Base-by-base conservation (phyloP, 2,329 filamentous ascomycete genomes). In the Magnaporthiopsis incrustans region DNA sequence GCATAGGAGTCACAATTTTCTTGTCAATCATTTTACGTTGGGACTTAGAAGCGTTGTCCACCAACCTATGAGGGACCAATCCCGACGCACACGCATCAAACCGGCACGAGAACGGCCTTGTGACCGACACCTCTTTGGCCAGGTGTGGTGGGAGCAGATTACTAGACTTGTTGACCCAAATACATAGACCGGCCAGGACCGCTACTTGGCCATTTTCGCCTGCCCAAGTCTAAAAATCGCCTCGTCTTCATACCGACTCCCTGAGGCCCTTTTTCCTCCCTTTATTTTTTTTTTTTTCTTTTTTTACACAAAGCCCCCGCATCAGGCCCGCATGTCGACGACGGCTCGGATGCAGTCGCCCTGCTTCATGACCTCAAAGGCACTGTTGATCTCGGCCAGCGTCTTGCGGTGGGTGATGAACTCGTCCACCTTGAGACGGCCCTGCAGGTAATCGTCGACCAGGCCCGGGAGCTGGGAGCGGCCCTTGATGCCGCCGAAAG, bases 261-360 rank as follows among this genome's bases (percentile, higher is more conserved):
- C 44, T 53, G 1, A 4, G 4, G 44, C 18, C 22, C 18, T 53
- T 10, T n/a, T 53, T 6, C 4, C 14, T 15, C 12, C 10, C n/a
- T n/a, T 2, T 22, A 10, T 33, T n/a, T n/a, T n/a, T 30, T 44
- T 22, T 6, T 18, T 44, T 12, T 33, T 33, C 8, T 33, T 33
- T 44, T 22, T 6, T 18, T 44, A 11, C 33, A 35, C 12, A 11
- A 35, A 35, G 11, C 33, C 10, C 33, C 8, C 1, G 33, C 33
- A 35, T 35, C 33, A 30, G 64, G 76, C 77, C 67, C 76, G 74
- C 84, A 87, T 87, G 70, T 85, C 86, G 63, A 97, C 90, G 12
- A 98, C 95, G 70, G 92, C 96, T 68, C 95, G 91, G 73, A 99
- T 97, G 79, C 95, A 99, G 78, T 98, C 93, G 65, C 95, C 95